Evolutionary conservation across 108 stramenopile genomes (phyloP), one percentile per base, ranked within the genome.

Genomic region (Conticribra weissflogii): DNA sequence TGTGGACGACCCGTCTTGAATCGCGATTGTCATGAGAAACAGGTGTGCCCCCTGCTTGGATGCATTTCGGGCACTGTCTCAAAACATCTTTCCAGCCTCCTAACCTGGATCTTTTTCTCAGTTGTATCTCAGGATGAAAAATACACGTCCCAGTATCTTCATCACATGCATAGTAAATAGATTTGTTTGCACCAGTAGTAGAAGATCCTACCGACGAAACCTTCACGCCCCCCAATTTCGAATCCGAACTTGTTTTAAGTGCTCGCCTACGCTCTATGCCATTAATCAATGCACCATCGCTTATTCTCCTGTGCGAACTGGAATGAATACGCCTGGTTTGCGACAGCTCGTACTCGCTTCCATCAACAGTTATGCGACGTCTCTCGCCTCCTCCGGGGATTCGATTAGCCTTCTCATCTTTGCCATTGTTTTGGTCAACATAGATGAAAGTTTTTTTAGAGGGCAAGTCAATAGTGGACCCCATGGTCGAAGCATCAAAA

Each of bases 71-170:
- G 47, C 76, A 77, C 55, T 63, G 63, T 54, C 63, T 62, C 55
- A 77, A 41, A 1, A 77, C 67, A 53, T 69, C 63, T 16, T 55
- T 68, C 76, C 76, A 77, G 18, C 76, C 76, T 25, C 76, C 76
- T 29, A 77, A 54, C 19, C 54, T 63, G 21, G 76, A 61, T 24
- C 57, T 49, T 51, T 45, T 58, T 22, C 76, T 54, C 14, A 77
- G 24, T 57, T 57, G 76, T 3, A 77, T 41, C n/a, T 77, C 76
- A 0, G 76, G 76, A 36, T 77, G 76, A 55, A 69, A 77, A 14
- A 68, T 62, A 58, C 76, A 77, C 45, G 59, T 63, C 21, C 67
- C 76, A 25, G 74, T 74, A 31, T 47, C 33, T 47, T 63, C 76
- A 69, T 77, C 66, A 36, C 68, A 77, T 16, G 76, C 76, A 50